Conservation (phyloP, 306 rosid species). For the Abrus precatorius region DNA sequence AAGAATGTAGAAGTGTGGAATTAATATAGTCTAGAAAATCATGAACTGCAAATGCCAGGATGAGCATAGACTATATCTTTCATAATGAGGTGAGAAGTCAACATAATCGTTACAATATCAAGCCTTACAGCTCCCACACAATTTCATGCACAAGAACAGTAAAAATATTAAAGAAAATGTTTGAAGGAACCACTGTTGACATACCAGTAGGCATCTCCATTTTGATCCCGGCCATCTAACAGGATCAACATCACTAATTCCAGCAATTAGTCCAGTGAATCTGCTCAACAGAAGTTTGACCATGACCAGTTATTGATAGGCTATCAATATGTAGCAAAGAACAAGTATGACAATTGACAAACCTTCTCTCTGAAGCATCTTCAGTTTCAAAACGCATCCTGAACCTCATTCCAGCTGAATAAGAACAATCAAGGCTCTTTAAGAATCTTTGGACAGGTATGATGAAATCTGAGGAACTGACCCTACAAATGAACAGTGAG, state of each 20-base stretch:
- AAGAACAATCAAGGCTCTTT: constrained; percentile 72
- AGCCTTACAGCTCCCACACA: constrained; percentile 9
- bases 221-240: constrained; percentile 89
- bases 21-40: constrained; percentile 9
- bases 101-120: constrained; percentile 4
- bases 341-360: constrained; percentile 37
- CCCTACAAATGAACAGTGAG: constrained; percentile 57
- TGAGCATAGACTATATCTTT: constrained; percentile 10
- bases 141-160: not conserved
- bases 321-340: constrained; percentile 13
- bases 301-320: constrained; percentile 3
- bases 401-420: constrained; percentile 90
- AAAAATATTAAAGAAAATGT: not conserved
- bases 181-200: not conserved
- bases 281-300: constrained; percentile 53
- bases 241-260: constrained; percentile 80
- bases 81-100: not conserved
- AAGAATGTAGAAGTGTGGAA: not conserved
- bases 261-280: constrained; percentile 79
- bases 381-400: constrained; percentile 90
- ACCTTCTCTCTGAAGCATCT: constrained; percentile 93
- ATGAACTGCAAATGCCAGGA: not conserved
- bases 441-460: constrained; percentile 73
- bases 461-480: constrained; percentile 82
- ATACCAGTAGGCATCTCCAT: constrained; percentile 90